phyloP scores from a whole-genome alignment of 345 rosid species.

The Clarkia xantiana region DNA sequence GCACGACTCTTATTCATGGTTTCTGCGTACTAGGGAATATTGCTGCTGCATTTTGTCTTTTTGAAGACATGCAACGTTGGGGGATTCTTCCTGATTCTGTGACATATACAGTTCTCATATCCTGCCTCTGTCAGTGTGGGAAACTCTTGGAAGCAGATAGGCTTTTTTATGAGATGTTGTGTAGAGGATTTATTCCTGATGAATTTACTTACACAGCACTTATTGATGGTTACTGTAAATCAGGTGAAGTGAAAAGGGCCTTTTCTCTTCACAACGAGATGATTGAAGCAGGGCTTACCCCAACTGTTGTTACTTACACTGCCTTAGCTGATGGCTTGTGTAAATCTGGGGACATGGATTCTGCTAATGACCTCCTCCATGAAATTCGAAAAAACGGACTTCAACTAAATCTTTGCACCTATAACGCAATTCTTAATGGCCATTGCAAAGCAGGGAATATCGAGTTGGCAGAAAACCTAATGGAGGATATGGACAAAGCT shows the following conservation, averaged over 20 bases:
- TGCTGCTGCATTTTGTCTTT: constrained; percentile 35
- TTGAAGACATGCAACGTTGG: constrained; percentile 42
- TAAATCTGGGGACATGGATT: constrained; percentile 60
- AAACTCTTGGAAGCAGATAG: constrained; percentile 56
- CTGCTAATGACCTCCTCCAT: constrained; percentile 85
- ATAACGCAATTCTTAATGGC: constrained; percentile 66
- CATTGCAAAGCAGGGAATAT: constrained; percentile 67
- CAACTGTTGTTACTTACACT: constrained; percentile 77
- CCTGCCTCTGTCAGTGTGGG: constrained; percentile 52
- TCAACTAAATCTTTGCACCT: constrained; percentile 56
- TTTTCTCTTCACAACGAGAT: constrained; percentile 72
- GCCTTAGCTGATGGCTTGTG: constrained; percentile 80
- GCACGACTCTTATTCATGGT: constrained; percentile 73
- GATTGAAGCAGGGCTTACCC: constrained; percentile 49
- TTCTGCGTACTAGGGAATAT: constrained; percentile 49
- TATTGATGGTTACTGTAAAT: constrained; percentile 78
- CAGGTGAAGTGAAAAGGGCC: constrained; percentile 54
- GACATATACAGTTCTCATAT: constrained; percentile 62
- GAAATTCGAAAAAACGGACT: constrained; percentile 71
- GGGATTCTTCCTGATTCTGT: constrained; percentile 45
- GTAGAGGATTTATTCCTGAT: constrained; percentile 52
- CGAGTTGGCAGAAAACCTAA: constrained; percentile 46
- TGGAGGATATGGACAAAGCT: constrained; percentile 54
- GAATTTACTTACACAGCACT: constrained; percentile 62
- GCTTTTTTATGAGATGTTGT: constrained; percentile 47